Evolutionary conservation across 371 early-diverging fungal genomes (phyloP).

Genomic region (Phascolomyces articulosus): DNA sequence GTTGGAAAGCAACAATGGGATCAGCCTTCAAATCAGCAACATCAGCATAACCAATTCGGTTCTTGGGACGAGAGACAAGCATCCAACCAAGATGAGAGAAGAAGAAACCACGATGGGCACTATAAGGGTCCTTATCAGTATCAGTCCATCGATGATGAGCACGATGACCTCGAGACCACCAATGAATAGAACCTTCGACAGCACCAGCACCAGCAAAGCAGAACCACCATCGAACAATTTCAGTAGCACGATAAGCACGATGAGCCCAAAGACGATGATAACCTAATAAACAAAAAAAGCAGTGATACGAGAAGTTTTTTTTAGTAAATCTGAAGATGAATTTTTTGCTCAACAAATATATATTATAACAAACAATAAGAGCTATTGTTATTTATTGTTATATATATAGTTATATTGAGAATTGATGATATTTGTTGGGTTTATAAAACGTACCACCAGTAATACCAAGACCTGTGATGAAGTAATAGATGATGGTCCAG

Average conservation of each 20-base stretch:
- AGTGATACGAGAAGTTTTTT: no score
- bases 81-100: constrained; percentile 94
- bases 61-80: constrained; percentile 76
- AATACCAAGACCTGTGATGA: constrained; percentile 88
- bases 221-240: constrained; percentile 59
- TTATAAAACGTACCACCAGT: constrained; percentile 71
- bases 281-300: constrained; percentile 28
- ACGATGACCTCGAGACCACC: constrained; percentile 89
- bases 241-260: constrained; percentile 71
- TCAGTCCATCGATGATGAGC: constrained; percentile 92
- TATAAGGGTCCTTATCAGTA: constrained; percentile 90
- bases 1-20: constrained; percentile 80
- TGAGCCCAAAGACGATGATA: constrained; percentile 88
- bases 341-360: no score
- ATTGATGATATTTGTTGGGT: not conserved
- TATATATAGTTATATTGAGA: no score
- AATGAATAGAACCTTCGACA: constrained; percentile 81
- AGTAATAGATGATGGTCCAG: constrained; percentile 80
- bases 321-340: no score
- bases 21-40: constrained; percentile 84
- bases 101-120: constrained; percentile 83
- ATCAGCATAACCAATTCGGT: constrained; percentile 79
- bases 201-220: constrained; percentile 75
- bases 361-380: no score
- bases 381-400: no score